Percentiles rank a stretch among this genome's conserved stretches.
Evolutionary conservation across 1,284 basidiomycete genomes (phyloP).

Genomic region (Sporisorium graminicola): DNA sequence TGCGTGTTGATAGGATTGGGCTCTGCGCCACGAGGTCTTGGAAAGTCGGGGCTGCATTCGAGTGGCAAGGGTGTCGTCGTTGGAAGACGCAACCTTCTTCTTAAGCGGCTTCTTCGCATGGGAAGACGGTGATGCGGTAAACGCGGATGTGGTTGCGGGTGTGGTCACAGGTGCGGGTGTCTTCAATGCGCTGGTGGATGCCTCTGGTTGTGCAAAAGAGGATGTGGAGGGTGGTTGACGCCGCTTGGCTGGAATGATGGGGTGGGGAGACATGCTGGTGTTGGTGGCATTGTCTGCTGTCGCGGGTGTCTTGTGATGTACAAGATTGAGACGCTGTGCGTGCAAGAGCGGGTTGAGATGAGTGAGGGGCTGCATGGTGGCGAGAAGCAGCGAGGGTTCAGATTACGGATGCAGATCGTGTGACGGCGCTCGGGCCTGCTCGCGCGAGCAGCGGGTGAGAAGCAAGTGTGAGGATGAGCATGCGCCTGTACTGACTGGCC

Average conservation of each 20-base stretch:
- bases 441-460: not conserved
- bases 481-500: not conserved
- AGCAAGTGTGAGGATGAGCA: not conserved
- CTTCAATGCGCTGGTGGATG: conserved; percentile 12
- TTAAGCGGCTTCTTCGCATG: conserved; percentile 19
- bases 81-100: conserved; percentile 32
- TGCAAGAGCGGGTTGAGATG: conserved; percentile 23
- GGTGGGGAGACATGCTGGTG: conserved; percentile 7
- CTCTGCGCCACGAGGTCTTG: conserved; percentile 36
- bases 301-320: not conserved
- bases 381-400: not conserved
- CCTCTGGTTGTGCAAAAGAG: conserved; percentile 12
- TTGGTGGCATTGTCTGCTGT: not conserved
- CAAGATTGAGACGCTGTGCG: conserved; percentile 3
- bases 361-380: conserved; percentile 34
- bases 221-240: conserved; percentile 28
- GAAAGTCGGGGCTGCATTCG: conserved; percentile 47
- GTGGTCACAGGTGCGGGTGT: not conserved
- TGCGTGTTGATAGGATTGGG: conserved; percentile 44
- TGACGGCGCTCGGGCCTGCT: conserved; percentile 18
- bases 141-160: not conserved
- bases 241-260: conserved; percentile 28
- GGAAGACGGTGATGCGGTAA: not conserved
- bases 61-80: conserved; percentile 37
- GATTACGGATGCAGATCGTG: not conserved